phyloP scores from a whole-genome alignment of 495 filamentous ascomycete species.

The Penicillium egyptiacum region DNA sequence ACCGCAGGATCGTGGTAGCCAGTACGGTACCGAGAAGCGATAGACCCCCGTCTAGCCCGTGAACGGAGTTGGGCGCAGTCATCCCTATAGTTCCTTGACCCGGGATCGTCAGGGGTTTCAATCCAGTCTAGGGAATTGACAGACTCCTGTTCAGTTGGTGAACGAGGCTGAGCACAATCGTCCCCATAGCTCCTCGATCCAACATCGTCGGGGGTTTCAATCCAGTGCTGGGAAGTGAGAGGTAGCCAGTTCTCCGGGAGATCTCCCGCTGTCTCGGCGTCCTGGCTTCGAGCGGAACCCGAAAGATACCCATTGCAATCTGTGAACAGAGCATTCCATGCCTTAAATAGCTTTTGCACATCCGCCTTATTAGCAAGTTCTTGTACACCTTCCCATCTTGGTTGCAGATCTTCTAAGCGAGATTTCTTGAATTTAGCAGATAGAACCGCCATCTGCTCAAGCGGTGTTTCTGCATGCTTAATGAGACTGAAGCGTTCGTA shows the following conservation, averaged over 20 bases:
- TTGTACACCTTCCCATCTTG: background rate
- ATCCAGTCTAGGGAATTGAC: background rate
- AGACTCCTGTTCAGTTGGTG: background rate
- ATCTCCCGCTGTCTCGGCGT: background rate
- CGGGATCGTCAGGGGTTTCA: background rate
- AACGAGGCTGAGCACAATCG: background rate
- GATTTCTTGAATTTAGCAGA: background rate
- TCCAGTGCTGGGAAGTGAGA: background rate
- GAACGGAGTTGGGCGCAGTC: background rate
- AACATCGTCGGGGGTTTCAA: background rate
- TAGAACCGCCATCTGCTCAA: background rate
- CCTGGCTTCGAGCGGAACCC: background rate
- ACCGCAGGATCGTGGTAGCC: background rate
- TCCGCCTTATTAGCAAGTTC: background rate
- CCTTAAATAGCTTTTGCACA: background rate
- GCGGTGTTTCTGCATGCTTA: background rate
- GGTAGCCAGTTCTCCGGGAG: background rate
- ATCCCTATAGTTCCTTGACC: background rate
- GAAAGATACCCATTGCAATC: background rate
- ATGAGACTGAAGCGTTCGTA: background rate
- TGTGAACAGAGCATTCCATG: background rate
- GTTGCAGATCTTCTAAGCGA: background rate
- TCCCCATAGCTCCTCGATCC: background rate
- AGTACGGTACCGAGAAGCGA: background rate
- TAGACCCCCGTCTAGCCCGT: background rate